Evolutionary conservation across 495 filamentous ascomycete species (phyloP).

Genomic region (Penicillium pancosmium): DNA sequence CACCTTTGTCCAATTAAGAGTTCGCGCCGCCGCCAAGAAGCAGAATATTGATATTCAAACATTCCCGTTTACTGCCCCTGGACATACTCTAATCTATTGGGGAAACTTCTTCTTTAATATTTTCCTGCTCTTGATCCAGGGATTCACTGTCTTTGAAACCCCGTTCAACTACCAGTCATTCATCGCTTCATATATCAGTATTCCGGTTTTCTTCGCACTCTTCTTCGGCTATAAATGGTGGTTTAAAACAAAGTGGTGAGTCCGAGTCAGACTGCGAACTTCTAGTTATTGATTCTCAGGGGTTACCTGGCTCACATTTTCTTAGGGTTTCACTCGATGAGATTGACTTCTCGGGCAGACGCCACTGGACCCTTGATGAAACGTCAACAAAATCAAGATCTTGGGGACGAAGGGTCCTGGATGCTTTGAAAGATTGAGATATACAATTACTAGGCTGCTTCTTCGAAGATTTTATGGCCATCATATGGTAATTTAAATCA

Average conservation of each 20-base stretch:
- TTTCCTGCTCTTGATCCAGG: constrained; percentile 6
- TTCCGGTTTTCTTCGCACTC: background rate
- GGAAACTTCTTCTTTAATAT: constrained; percentile 8
- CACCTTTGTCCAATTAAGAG: constrained; percentile 6
- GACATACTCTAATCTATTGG: constrained; percentile 7
- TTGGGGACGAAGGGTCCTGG: background rate
- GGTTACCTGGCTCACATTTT: background rate
- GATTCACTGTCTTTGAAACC: constrained; percentile 6
- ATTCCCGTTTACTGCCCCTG: constrained; percentile 7
- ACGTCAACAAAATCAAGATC: background rate
- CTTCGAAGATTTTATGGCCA: background rate
- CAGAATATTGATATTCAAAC: constrained; percentile 4
- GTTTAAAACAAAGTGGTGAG: constrained; percentile 12
- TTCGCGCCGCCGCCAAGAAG: constrained; percentile 1
- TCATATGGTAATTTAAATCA: background rate
- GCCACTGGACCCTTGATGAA: background rate
- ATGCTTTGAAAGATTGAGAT: background rate
- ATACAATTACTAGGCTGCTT: background rate
- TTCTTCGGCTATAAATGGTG: constrained; percentile 9
- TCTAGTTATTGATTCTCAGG: background rate
- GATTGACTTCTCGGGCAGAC: constrained; percentile 7
- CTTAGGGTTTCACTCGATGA: constrained; percentile 1
- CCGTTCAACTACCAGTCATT: constrained; percentile 7
- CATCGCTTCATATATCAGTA: constrained; percentile 7
- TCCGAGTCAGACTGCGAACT: background rate